Conservation (phyloP, 2,329 filamentous ascomycete species). For the Aspergillus sp. region DNA sequence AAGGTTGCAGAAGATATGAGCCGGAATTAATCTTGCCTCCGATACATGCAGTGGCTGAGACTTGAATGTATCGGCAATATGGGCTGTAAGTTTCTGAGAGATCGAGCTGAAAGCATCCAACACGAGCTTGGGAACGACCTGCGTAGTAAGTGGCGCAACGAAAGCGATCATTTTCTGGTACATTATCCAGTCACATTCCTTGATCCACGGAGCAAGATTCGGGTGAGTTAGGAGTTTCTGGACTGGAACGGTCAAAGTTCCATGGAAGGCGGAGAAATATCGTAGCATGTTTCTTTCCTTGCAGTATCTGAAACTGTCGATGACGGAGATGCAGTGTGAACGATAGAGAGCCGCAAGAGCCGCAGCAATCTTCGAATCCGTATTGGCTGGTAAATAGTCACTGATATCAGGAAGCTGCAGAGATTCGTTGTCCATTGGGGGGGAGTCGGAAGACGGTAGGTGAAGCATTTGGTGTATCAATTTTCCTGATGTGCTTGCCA, state of each 20-base stretch:
- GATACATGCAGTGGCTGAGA: constrained; percentile 83
- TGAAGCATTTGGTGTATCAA: constrained; percentile 45
- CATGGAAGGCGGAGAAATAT: constrained; percentile 91
- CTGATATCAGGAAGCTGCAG: constrained; percentile 85
- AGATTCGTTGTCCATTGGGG: constrained; percentile 63
- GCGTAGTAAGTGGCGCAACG: constrained; percentile 81
- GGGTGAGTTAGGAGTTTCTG: constrained; percentile 86
- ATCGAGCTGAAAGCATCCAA: constrained; percentile 86
- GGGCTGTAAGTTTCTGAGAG: constrained; percentile 74
- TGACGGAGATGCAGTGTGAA: constrained; percentile 90
- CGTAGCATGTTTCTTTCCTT: constrained; percentile 97
- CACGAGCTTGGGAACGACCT: constrained; percentile 86
- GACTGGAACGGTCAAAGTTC: constrained; percentile 93
- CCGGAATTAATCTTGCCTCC: constrained; percentile 82
- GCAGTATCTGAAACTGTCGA: constrained; percentile 94
- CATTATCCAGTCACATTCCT: constrained; percentile 90
- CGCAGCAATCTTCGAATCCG: constrained; percentile 82
- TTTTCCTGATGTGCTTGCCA: constrained; percentile 39
- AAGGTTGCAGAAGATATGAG: constrained; percentile 82
- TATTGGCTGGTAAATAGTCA: constrained; percentile 74
- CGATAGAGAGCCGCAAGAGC: constrained; percentile 85
- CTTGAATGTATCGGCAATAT: constrained; percentile 83
- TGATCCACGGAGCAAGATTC: constrained; percentile 85
- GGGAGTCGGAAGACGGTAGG: constrained; percentile 36
- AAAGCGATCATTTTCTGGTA: constrained; percentile 98